Percentiles rank a stretch among this genome's conserved stretches.
phyloP scores from a whole-genome alignment of 2,329 filamentous ascomycete genomes.

The Trichoderma sp. region DNA sequence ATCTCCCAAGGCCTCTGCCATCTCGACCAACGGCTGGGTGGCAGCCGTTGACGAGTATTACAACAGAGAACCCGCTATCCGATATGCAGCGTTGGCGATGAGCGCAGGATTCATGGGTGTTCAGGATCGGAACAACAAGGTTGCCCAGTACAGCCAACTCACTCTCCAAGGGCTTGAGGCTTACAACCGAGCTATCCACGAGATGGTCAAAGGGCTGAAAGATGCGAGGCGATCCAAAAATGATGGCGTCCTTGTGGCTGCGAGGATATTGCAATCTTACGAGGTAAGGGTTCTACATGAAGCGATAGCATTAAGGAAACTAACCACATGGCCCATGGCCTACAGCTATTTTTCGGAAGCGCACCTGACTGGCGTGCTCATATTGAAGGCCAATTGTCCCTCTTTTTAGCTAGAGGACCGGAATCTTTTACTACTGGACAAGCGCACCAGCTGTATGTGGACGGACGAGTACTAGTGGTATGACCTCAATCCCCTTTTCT shows the following conservation, averaged over 20 bases:
- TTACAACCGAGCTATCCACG: slow-evolving; percentile 24
- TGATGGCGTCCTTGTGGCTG: slow-evolving; percentile 20
- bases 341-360: slow-evolving; percentile 12
- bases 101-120: slow-evolving; percentile 24
- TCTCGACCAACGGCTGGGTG: slow-evolving; percentile 26
- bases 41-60: slow-evolving; percentile 23
- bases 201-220: slow-evolving; percentile 20
- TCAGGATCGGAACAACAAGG: slow-evolving; percentile 21
- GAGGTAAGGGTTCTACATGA: slow-evolving; percentile 21
- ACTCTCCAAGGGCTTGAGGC: slow-evolving; percentile 25
- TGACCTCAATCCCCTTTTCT: not conserved
- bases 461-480: slow-evolving; percentile 26
- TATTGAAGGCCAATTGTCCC: slow-evolving; percentile 22
- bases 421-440: slow-evolving; percentile 19
- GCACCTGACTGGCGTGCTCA: slow-evolving; percentile 21
- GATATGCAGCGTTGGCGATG: slow-evolving; percentile 24
- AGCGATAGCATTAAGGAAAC: not conserved
- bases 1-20: slow-evolving; percentile 11
- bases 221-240: slow-evolving; percentile 19
- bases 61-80: slow-evolving; percentile 21
- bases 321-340: not conserved
- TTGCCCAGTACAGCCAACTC: slow-evolving; percentile 23
- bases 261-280: slow-evolving; percentile 24
- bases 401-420: slow-evolving; percentile 21
- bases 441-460: slow-evolving; percentile 25